A percentile compares a stretch with the other conserved stretches of the same genome.
phyloP scores from a whole-genome alignment of 129 eudicot genomes.

The Rutidosis leptorrhynchoides region DNA sequence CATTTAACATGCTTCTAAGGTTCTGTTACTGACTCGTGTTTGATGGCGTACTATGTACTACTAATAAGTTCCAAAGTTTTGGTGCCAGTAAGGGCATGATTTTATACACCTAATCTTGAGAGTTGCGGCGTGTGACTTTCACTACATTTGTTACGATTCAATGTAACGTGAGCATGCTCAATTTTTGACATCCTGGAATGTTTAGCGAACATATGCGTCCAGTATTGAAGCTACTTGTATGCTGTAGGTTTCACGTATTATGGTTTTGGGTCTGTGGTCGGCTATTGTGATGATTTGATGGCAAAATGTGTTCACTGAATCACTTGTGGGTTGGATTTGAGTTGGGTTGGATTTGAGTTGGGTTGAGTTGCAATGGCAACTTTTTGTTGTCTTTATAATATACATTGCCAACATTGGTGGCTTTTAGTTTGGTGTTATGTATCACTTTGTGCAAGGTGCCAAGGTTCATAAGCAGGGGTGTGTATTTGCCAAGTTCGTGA shows the following conservation, averaged over 20 bases:
- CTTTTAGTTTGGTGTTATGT: not conserved
- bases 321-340: not conserved
- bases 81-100: conserved; percentile 1
- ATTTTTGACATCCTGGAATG: conserved; percentile 22
- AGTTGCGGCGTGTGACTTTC: not conserved
- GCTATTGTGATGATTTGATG: not conserved
- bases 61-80: not conserved
- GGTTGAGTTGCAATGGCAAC: not conserved
- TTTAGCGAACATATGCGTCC: not conserved
- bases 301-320: not conserved
- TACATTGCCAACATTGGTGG: not conserved
- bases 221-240: not conserved
- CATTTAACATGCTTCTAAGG: not conserved
- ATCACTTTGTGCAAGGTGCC: not conserved
- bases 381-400: too few species aligned
- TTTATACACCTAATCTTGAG: not conserved
- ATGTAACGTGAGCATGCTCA: conserved; percentile 11
- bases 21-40: conserved; percentile 25
- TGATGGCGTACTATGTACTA: conserved; percentile 18
- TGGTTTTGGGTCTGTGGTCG: not conserved
- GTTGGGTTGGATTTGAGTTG: not conserved
- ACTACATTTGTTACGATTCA: conserved; percentile 9
- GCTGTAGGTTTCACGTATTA: not conserved
- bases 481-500: not conserved
- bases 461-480: not conserved